Percentiles rank a stretch among this genome's conserved stretches.
Evolutionary conservation across 2,329 filamentous ascomycete genomes (phyloP).

Genomic region (Colletotrichum cordylinicola): DNA sequence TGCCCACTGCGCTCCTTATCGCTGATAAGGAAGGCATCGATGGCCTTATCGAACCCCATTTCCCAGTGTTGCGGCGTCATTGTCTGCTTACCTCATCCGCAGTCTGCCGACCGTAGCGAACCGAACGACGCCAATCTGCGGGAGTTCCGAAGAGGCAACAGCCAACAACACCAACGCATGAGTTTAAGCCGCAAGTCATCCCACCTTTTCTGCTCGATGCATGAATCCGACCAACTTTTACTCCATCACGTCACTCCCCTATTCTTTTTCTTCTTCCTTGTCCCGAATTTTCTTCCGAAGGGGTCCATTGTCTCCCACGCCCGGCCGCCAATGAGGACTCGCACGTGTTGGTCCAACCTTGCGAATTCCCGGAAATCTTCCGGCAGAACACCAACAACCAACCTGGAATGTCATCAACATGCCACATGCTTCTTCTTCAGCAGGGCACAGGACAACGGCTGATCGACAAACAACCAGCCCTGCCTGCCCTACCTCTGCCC

Average conservation of each 20-base stretch:
- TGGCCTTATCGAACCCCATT: not conserved
- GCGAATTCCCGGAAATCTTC: not conserved
- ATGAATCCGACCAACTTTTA: not conserved
- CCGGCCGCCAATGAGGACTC: not conserved
- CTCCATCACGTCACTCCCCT: not conserved
- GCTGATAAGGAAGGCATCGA: not conserved
- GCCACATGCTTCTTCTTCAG: not conserved
- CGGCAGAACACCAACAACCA: not conserved
- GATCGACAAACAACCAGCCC: not conserved
- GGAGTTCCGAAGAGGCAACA: not conserved
- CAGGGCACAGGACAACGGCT: not conserved
- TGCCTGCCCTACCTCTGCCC: not conserved
- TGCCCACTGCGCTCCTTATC: not conserved
- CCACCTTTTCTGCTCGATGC: not conserved
- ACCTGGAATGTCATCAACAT: not conserved
- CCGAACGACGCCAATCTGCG: not conserved
- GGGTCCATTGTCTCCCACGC: not conserved
- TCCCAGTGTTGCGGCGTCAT: not conserved
- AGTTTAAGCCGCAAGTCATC: slow-evolving; percentile 1
- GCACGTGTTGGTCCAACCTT: not conserved
- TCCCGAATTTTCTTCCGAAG: not conserved
- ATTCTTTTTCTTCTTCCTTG: not conserved
- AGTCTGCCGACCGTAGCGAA: not conserved
- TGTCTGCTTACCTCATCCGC: not conserved
- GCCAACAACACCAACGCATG: not conserved